Base-by-base conservation (phyloP, 768 basidiomycete genomes). In the Amanita pallidorosea region DNA sequence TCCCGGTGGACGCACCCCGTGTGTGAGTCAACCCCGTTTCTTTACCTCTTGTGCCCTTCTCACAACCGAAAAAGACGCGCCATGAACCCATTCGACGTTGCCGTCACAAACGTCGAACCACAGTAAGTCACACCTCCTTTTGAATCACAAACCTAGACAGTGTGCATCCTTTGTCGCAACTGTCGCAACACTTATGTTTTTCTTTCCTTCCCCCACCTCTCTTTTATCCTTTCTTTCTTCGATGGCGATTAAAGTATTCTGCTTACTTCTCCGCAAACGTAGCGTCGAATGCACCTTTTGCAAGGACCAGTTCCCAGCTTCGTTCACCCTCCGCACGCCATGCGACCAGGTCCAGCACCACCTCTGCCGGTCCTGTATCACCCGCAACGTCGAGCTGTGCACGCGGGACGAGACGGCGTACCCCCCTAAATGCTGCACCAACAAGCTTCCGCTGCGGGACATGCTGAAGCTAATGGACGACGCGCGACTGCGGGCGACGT, bases 361-460 rank as follows among this genome's bases (percentile, higher is more conserved):
- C 42, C 75, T 81, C 53, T 79, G 77, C 61, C 55, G 54, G 15
- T 59, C 48, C n/a, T 81, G 79, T 51, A 38, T 77, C 31, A 47
- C 56, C 1, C 61, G 63, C 29, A 69, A 79, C 31, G 71, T 73
- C 15, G 58, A 68, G 42, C 51, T 69, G 0, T 70, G 72, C 18
- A 66, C 67, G 9, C 64, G 61, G 3, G 79, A 81, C 54, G 80
- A 81, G 53, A 65, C 72, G 0, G 67, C 80, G 4, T 71, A 70
- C 50, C 79, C 80, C 0, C 65, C 77, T 7, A 69, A 72, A 33
- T 81, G 78, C 57, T 81, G 77, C 58, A 67, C 25, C 56, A 65
- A 31, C 58, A 60, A 0, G 64, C 17, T 49, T 3, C 29, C 36
- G 13, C 4, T 27, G 4, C 33, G 25, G 20, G 50, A 35, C 12